Conservation (phyloP, 1,284 basidiomycete species). For the Anthracocystis panici-leucophaei region DNA sequence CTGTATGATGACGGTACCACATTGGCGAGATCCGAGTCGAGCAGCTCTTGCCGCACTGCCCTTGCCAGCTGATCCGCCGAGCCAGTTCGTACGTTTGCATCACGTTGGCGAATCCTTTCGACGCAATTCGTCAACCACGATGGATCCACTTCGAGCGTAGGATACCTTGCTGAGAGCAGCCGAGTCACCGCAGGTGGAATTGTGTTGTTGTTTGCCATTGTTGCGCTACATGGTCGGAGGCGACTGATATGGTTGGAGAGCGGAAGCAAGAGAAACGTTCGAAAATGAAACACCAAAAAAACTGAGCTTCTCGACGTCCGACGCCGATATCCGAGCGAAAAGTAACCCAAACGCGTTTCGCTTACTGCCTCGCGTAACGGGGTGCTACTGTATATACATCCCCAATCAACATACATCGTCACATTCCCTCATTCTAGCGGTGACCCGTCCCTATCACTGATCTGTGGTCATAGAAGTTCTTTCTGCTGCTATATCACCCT, state of each 20-base stretch:
- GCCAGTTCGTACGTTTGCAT: not conserved
- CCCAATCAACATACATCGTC: too few species aligned
- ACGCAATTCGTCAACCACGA: conserved; percentile 32
- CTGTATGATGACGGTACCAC: conserved; percentile 16
- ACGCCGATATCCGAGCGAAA: conserved; percentile 12
- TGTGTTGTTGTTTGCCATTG: conserved; percentile 5
- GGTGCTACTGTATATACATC: too few species aligned
- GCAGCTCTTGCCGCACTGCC: conserved; percentile 35
- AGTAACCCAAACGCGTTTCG: not conserved
- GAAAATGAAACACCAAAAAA: not conserved
- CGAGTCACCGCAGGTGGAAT: conserved; percentile 35
- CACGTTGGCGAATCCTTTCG: conserved; percentile 8
- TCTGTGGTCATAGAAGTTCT: too few species aligned
- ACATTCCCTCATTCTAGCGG: too few species aligned
- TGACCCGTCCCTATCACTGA: too few species aligned
- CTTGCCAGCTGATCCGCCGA: conserved; percentile 37
- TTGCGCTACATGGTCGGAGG: conserved; percentile 24
- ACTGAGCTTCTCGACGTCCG: conserved; percentile 4
- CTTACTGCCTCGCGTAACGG: too few species aligned
- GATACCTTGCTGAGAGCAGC: conserved; percentile 43
- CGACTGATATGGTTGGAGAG: conserved; percentile 7
- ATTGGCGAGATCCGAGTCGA: conserved; percentile 30
- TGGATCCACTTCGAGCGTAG: conserved; percentile 30
- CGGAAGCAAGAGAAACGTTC: not conserved
- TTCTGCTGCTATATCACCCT: too few species aligned